phyloP scores from a whole-genome alignment of 257 asterid genomes.

The Euphrasia confusa region DNA sequence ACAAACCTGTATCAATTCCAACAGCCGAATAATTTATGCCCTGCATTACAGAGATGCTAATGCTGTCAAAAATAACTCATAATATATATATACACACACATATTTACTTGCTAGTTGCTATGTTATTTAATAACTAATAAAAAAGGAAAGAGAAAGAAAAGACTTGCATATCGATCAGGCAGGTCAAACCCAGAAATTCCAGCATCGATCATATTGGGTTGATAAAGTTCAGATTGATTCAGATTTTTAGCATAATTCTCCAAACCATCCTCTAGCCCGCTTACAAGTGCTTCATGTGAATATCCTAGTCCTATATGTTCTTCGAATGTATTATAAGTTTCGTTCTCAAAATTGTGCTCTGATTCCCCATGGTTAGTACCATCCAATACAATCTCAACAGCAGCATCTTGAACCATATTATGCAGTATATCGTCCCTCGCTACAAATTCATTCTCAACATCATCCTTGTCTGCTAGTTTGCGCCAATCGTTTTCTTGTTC shows the following conservation, averaged over 20 bases:
- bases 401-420: conserved; percentile 30
- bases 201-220: conserved; percentile 33
- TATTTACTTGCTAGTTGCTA: neutral
- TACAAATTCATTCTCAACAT: conserved; percentile 29
- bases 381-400: conserved; percentile 32
- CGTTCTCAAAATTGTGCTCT: conserved; percentile 28
- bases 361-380: conserved; percentile 27
- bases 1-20: conserved; percentile 72
- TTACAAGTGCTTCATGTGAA: conserved; percentile 26
- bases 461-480: conserved; percentile 35
- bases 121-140: neutral
- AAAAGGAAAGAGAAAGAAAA: conserved; percentile 10
- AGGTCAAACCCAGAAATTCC: conserved; percentile 39
- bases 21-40: conserved; percentile 42
- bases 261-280: conserved; percentile 34
- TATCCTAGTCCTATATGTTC: conserved; percentile 32
- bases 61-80: conserved; percentile 11
- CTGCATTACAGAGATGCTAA: conserved; percentile 41
- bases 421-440: conserved; percentile 26
- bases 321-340: conserved; percentile 25
- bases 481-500: conserved; percentile 32
- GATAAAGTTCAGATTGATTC: conserved; percentile 34
- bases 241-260: conserved; percentile 35
- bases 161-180: conserved; percentile 56
- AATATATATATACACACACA: neutral